phyloP scores from a whole-genome alignment of 139 green algal genomes.

The Raphidocelis subcapitata region DNA sequence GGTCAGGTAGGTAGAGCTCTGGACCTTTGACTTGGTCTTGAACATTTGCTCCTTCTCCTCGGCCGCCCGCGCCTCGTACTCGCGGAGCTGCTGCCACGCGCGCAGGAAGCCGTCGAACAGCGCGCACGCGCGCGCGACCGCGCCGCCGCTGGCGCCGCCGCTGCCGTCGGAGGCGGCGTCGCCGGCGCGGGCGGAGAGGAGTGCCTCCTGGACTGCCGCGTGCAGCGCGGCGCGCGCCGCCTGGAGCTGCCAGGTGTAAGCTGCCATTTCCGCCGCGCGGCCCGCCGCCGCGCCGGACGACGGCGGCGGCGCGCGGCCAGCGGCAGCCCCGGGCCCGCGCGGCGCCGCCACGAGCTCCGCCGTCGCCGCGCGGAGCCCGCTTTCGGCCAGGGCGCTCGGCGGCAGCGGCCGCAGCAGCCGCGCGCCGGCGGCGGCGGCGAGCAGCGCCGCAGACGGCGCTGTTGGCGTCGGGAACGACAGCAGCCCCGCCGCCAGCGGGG shows the following conservation, averaged over 20 bases:
- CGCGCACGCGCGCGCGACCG: background rate
- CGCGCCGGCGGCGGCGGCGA: background rate
- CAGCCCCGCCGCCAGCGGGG: slow-evolving; percentile 16
- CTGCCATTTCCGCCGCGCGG: slow-evolving; percentile 39
- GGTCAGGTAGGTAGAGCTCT: slow-evolving; percentile 44
- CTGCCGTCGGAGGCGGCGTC: background rate
- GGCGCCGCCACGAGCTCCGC: no score
- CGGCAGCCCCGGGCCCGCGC: no score
- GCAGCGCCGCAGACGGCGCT: background rate
- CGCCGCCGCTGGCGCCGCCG: background rate
- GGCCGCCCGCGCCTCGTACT: slow-evolving; percentile 53
- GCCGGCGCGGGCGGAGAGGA: slow-evolving; percentile 11
- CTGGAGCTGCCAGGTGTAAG: slow-evolving; percentile 49
- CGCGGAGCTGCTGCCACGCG: slow-evolving; percentile 29
- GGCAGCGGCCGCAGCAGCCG: slow-evolving; percentile 13
- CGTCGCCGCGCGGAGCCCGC: no score
- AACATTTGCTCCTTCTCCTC: slow-evolving; percentile 76
- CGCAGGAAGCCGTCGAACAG: slow-evolving; percentile 38
- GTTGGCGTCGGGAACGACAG: slow-evolving; percentile 35
- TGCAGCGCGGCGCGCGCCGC: slow-evolving; percentile 52
- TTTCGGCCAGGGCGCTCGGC: no score
- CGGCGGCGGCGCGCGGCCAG: background rate
- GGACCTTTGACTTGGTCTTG: slow-evolving; percentile 62
- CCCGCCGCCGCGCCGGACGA: background rate
- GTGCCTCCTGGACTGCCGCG: slow-evolving; percentile 28